Evolutionary conservation across 257 asterid species (phyloP), one percentile per base, ranked within the genome.

Genomic region (Perilla frutescens): DNA sequence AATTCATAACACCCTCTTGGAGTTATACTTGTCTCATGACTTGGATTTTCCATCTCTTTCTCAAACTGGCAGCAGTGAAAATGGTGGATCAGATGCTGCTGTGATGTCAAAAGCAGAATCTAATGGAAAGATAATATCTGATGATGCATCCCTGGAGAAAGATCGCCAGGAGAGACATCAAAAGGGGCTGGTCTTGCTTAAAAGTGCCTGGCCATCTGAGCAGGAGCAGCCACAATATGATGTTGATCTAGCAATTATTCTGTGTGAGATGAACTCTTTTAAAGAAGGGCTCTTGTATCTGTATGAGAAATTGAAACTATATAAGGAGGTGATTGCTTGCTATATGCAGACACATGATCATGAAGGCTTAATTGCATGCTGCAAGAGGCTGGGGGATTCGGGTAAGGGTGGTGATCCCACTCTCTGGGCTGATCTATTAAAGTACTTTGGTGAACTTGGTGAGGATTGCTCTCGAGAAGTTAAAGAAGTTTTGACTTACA

Each of bases 401-500:
- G 91, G 91, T 45, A 91, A 87, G 80, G 97, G 96, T 50, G 99
- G 97, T 8, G 97, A 91, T 65, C 86, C 96, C 68, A 79, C 91
- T 85, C 96, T 94, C 43, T 94, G 99, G 99, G 96, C 90, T 11
- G 96, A 90, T 83, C 73, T 94, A 45, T 87, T 94, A 62, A 94
- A 94, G 78, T 94, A 94, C 81, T 94, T 93, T 88, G 96, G 98
- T 66, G 97, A 91, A 75, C 98, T 89, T 58, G 98, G 98, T 61
- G 97, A 91, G 86, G 97, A 93, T 79, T 93, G 98, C 88, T 93
- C 98, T 61, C 83, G 83, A 80, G 98, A 93, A 83, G 98, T 94
- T 48, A 88, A 88, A 84, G 92, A 94, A 84, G 93, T 91, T 75
- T 78, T 91, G 88, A 66, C 88, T 59, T 89, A 90, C 70, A 83